Evolutionary conservation across 108 stramenopile genomes (phyloP).

Genomic region (Fragilaria crotonensis): DNA sequence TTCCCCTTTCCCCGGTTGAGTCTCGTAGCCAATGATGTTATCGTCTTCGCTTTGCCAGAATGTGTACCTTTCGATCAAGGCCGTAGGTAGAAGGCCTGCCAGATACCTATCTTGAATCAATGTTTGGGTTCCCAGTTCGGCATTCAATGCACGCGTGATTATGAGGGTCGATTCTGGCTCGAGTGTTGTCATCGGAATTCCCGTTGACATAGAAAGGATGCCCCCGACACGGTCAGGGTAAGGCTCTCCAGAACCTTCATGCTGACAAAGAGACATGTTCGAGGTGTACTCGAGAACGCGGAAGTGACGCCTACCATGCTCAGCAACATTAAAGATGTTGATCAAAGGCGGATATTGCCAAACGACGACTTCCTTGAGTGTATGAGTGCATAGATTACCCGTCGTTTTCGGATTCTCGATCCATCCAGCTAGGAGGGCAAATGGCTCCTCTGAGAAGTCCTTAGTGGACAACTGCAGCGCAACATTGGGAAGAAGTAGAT

Average conservation of each 20-base stretch:
- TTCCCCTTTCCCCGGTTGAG: conserved; percentile 23
- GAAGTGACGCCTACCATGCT: conserved; percentile 93
- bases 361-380: conserved; percentile 95
- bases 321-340: conserved; percentile 91
- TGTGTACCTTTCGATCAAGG: conserved; percentile 86
- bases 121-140: conserved; percentile 79
- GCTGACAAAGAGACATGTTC: conserved; percentile 80
- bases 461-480: conserved; percentile 80
- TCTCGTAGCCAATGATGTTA: conserved; percentile 85
- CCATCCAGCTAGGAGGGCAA: conserved; percentile 82
- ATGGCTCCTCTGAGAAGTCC: conserved; percentile 78
- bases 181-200: conserved; percentile 84
- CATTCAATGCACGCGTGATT: conserved; percentile 77
- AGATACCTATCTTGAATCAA: conserved; percentile 84
- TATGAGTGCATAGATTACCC: conserved; percentile 55
- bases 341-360: conserved; percentile 89
- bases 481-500: conserved; percentile 80
- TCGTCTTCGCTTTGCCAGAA: conserved; percentile 97
- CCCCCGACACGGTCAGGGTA: conserved; percentile 85
- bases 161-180: conserved; percentile 72
- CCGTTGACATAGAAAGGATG: conserved; percentile 76
- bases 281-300: conserved; percentile 90
- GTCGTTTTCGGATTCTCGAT: conserved; percentile 63
- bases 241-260: conserved; percentile 88
- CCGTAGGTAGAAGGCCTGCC: conserved; percentile 87